Percentiles rank a stretch among this genome's conserved stretches.
Conservation (phyloP, 805 yeast species). For the Candida golubevii region DNA sequence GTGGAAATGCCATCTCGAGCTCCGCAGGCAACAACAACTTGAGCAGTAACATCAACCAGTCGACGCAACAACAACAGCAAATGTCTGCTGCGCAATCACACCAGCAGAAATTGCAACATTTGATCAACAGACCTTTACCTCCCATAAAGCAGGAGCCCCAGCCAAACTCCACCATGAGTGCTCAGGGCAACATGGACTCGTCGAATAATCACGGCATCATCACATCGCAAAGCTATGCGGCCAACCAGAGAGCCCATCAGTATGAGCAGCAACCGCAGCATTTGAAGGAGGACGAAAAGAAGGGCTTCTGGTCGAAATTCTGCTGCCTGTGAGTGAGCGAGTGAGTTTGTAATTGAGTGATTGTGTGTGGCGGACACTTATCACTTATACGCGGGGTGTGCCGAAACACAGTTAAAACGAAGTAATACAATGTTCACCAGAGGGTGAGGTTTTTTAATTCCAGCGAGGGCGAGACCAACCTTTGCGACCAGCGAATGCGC, state of each 20-base stretch:
- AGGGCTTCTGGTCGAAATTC: constrained; percentile 40
- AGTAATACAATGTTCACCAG: too few species aligned
- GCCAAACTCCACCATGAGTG: constrained; percentile 14
- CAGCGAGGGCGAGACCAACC: too few species aligned
- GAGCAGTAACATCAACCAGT: constrained; percentile 20
- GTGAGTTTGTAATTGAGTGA: too few species aligned
- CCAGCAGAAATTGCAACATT: constrained; percentile 45
- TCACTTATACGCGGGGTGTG: too few species aligned
- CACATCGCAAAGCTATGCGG: constrained; percentile 21
- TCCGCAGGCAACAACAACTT: constrained; percentile 19
- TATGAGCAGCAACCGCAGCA: constrained; percentile 41
- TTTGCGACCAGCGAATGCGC: too few species aligned
- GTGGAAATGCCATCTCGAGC: constrained; percentile 10
- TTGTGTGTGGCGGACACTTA: too few species aligned
- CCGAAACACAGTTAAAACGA: too few species aligned
- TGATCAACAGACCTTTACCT: constrained; percentile 46
- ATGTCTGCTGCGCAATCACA: constrained; percentile 44
- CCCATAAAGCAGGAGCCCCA: constrained; percentile 43
- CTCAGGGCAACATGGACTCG: constrained; percentile 16
- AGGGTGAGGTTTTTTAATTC: too few species aligned
- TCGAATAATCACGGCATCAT: constrained; percentile 22
- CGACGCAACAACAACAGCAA: constrained; percentile 22
- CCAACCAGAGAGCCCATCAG: constrained; percentile 24
- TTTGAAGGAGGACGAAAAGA: constrained; percentile 30
- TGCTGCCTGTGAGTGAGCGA: constrained; percentile 33